Base-by-base conservation (phyloP, 257 asterid genomes). In the Galeopsis tetrahit region DNA sequence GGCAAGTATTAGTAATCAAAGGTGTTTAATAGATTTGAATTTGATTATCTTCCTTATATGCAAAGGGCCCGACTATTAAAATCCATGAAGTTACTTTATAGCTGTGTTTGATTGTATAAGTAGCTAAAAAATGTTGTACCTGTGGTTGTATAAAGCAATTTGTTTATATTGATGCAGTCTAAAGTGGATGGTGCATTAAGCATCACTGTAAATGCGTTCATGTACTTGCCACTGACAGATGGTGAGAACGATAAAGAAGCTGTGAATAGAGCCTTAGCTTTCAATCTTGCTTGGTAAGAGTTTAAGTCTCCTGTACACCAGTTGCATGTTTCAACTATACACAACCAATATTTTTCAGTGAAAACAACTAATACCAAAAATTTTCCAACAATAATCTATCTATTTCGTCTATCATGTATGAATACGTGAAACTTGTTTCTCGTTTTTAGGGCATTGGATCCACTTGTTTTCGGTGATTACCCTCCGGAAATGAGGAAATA, bases 401-500 rank as follows among this genome's bases (percentile, higher is more conserved):
- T 38, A 8, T 38, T 38, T 38, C 9, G 42, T 38, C 13, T 7
- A 5, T 63, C 51, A 58, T 71, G 34, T 57, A 52, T 69, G 14
- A 7, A 7, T 33, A 42, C 17, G 14, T 40, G 70, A 77, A 66
- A 55, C 46, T 56, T 5, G 28, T 63, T 51, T 35, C 5, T 11
- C 15, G 5, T 64, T 11, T 65, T 71, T 70, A 92, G 96, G 97
- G 65, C 68, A 4, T 67, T 85, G 66, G 98, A 92, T 79, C 97
- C 96, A 2, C 66, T 88, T 0, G 71, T 92, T 38, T 81, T 75
- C 40, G 98, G 97, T 6, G 89, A 92, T 51, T 90, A 92, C 78
- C 98, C 98, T 67, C 83, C 79, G 7, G 96, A 90, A 83, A 92
- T 92, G 98, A 88, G 71, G 63, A 79, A 44, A 13, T 77, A 78